phyloP scores from a whole-genome alignment of 129 eudicot genomes.

The Pittosporum tobira region DNA sequence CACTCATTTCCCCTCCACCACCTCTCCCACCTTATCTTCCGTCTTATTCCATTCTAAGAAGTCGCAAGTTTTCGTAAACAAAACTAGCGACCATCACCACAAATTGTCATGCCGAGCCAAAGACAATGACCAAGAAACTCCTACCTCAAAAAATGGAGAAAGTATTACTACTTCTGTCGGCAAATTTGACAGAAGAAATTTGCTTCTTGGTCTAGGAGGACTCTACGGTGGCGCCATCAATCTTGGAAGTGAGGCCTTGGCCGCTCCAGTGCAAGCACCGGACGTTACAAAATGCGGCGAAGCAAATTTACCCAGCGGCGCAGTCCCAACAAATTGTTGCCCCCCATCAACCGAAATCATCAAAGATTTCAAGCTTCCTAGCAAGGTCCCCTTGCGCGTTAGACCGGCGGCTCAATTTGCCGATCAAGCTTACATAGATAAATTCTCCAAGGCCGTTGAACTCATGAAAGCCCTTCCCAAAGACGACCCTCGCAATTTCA shows the following conservation, averaged over 20 bases:
- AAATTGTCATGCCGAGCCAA: too few relatives aligned
- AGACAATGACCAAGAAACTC: too few relatives aligned
- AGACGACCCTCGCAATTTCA: constrained; percentile 15
- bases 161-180: neutral
- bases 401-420: constrained; percentile 8
- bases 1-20: too few relatives aligned
- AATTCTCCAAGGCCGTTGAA: constrained; percentile 3
- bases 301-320: neutral
- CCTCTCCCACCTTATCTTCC: too few relatives aligned
- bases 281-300: neutral
- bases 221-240: constrained; percentile 18
- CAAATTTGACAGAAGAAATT: constrained; percentile 24
- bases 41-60: too few relatives aligned
- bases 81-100: too few relatives aligned
- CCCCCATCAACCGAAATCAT: neutral
- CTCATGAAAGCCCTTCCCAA: constrained; percentile 17
- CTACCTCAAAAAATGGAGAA: neutral
- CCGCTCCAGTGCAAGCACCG: constrained; percentile 19
- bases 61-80: too few relatives aligned
- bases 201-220: constrained; percentile 32
- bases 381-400: neutral
- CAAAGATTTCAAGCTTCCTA: neutral
- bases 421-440: neutral
- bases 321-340: neutral
- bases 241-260: neutral